Evolutionary conservation across 2,329 filamentous ascomycete genomes (phyloP).

Genomic region (Claviceps digitariae): DNA sequence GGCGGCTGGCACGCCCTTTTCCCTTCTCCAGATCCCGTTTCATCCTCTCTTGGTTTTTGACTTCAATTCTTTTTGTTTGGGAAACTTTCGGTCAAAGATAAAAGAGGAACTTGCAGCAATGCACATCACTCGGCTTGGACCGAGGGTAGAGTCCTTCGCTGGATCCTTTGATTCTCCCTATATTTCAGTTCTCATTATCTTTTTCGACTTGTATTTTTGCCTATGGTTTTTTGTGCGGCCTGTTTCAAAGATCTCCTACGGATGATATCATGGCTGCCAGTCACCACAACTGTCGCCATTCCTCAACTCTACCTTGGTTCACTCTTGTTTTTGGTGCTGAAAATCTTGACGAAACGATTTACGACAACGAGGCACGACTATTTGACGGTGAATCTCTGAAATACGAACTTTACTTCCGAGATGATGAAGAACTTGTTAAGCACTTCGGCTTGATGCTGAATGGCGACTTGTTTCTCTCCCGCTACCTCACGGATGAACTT

Average conservation of each 20-base stretch:
- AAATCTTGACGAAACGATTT: slow-evolving; percentile 32
- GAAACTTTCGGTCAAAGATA: slow-evolving; percentile 24
- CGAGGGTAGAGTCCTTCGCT: slow-evolving; percentile 29
- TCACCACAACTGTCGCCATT: not conserved
- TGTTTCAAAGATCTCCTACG: too few species aligned
- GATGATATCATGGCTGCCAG: too few species aligned
- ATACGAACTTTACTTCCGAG: slow-evolving; percentile 2
- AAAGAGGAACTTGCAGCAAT: slow-evolving; percentile 51
- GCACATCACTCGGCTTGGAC: slow-evolving; percentile 37
- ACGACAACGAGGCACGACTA: slow-evolving; percentile 29
- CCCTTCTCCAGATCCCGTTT: too few species aligned
- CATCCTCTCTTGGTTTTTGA: slow-evolving; percentile 14
- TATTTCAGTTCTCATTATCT: slow-evolving; percentile 9
- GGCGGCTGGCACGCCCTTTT: slow-evolving; percentile 27
- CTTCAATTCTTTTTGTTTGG: slow-evolving; percentile 13
- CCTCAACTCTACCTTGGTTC: not conserved
- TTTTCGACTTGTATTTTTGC: too few species aligned
- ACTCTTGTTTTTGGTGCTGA: slow-evolving; percentile 19
- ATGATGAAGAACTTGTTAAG: too few species aligned
- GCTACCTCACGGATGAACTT: too few species aligned
- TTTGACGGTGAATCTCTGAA: slow-evolving; percentile 12
- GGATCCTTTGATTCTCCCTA: slow-evolving; percentile 12
- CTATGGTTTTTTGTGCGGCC: too few species aligned
- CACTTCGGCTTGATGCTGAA: too few species aligned
- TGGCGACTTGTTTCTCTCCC: too few species aligned